Evolutionary conservation across 495 filamentous ascomycete species (phyloP).

Genomic region (Letharia lupina): DNA sequence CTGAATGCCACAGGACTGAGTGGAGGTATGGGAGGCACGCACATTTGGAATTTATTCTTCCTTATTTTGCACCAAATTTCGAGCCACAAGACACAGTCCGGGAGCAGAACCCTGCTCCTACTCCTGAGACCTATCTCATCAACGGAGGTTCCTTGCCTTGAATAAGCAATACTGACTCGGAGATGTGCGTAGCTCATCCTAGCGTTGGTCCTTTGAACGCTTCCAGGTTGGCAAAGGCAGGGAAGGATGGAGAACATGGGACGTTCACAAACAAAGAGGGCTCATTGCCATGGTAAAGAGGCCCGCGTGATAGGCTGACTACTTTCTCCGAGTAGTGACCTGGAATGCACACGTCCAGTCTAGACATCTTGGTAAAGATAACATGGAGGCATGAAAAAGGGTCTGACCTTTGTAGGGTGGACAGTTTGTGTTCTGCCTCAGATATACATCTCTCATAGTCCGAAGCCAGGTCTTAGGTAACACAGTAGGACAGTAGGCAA

Average conservation of each 20-base stretch:
- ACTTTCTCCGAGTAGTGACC: too few species aligned
- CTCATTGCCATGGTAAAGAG: neutral
- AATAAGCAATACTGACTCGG: too few species aligned
- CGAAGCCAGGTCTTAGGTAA: neutral
- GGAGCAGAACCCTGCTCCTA: too few species aligned
- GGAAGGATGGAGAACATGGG: neutral
- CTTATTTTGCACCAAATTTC: too few species aligned
- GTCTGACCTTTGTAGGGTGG: neutral
- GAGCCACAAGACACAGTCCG: too few species aligned
- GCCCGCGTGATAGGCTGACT: neutral
- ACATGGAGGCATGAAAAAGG: neutral
- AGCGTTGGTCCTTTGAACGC: constrained; percentile 14
- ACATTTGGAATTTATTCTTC: too few species aligned
- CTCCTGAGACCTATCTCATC: too few species aligned
- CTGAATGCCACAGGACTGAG: constrained; percentile 5
- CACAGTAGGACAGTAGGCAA: neutral
- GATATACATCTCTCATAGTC: neutral
- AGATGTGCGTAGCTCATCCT: neutral
- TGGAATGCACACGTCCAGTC: neutral
- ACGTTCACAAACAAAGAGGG: neutral
- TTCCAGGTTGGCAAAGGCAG: constrained; percentile 6
- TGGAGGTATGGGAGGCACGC: neutral
- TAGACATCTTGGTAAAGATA: neutral
- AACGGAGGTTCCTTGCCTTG: too few species aligned
- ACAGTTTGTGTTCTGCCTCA: neutral